These are phyloP conservation scores for Pythium angustatum DNA, from an alignment of 352 stramenopile species.

Conservation along the genomic window DNA sequence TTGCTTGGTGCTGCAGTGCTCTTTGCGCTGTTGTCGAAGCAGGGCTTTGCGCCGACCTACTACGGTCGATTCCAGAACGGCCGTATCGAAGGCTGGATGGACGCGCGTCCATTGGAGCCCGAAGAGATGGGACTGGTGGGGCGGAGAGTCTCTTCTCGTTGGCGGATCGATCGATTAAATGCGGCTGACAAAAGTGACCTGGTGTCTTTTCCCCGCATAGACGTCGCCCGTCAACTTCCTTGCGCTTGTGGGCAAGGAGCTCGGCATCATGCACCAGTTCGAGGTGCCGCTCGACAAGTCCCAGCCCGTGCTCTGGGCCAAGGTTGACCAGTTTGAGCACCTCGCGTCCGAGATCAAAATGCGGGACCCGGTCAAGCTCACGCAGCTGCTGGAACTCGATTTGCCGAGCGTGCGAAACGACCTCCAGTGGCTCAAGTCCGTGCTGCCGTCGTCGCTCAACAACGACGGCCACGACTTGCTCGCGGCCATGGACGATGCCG, in stretches of 20 bases:
- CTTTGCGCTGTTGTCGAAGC: slow-evolving; percentile 81
- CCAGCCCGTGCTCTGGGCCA: slow-evolving; percentile 73
- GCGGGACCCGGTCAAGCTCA: slow-evolving; percentile 55
- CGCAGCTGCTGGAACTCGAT: slow-evolving; percentile 61
- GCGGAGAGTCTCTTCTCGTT: neutral
- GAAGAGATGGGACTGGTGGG: slow-evolving; percentile 80
- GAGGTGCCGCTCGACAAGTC: slow-evolving; percentile 61
- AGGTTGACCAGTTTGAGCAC: slow-evolving; percentile 80
- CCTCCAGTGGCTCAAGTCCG: slow-evolving; percentile 80
- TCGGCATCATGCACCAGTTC: slow-evolving; percentile 89
- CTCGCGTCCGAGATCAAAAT: slow-evolving; percentile 66
- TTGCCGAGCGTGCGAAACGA: slow-evolving; percentile 59
- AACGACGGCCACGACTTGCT: slow-evolving; percentile 60
- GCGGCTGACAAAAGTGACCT: neutral
- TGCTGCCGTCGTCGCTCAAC: slow-evolving; percentile 77
- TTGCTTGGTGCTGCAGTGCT: slow-evolving; percentile 46
- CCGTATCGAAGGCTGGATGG: slow-evolving; percentile 90
- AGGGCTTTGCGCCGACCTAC: slow-evolving; percentile 88
- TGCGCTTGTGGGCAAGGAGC: slow-evolving; percentile 83
- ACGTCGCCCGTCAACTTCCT: slow-evolving; percentile 78
- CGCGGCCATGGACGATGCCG: slow-evolving; percentile 40
- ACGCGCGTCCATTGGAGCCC: slow-evolving; percentile 79
- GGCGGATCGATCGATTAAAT: neutral
- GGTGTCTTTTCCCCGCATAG: slow-evolving; percentile 19
- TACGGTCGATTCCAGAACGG: slow-evolving; percentile 92